A percentile compares a stretch with the other conserved stretches of the same genome.
phyloP scores from a whole-genome alignment of 1,284 basidiomycete genomes.

The Cutaneotrichosporon cutaneum region DNA sequence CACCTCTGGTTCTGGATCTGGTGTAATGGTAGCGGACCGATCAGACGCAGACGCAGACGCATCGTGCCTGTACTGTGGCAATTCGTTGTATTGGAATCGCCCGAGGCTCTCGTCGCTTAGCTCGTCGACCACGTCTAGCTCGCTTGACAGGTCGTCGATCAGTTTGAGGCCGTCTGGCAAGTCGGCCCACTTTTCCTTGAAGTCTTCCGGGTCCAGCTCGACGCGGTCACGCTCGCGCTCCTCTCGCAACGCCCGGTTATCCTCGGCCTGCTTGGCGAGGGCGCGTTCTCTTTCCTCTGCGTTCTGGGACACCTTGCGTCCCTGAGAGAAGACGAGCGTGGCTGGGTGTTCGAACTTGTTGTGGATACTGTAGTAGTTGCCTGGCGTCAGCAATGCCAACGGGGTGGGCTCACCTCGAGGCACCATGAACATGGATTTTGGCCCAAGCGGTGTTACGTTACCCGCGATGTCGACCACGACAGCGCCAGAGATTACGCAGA shows the following conservation, averaged over 20 bases:
- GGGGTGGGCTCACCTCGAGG: slow-evolving; percentile 68
- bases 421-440: slow-evolving; percentile 84
- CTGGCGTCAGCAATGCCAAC: slow-evolving; percentile 52
- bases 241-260: not conserved
- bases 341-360: slow-evolving; percentile 71
- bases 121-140: slow-evolving; percentile 9
- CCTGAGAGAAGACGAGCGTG: slow-evolving; percentile 89
- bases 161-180: not conserved
- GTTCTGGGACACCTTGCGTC: slow-evolving; percentile 64
- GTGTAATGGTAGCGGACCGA: not conserved
- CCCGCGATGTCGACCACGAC: slow-evolving; percentile 81
- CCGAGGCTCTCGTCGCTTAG: slow-evolving; percentile 14
- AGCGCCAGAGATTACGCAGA: slow-evolving; percentile 82
- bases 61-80: not conserved
- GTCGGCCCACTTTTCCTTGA: slow-evolving; percentile 8
- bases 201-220: slow-evolving; percentile 4
- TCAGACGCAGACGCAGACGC: not conserved
- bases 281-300: slow-evolving; percentile 44
- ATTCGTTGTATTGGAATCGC: not conserved
- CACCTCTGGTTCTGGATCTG: not conserved
- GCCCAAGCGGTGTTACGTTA: slow-evolving; percentile 71
- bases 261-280: not conserved
- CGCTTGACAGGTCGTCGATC: not conserved
- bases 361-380: slow-evolving; percentile 85
- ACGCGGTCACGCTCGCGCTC: slow-evolving; percentile 1